A percentile compares a stretch with the other conserved stretches of the same genome.
Evolutionary conservation across 805 yeast species (phyloP).

Genomic region (Nakazawaea peltata): DNA sequence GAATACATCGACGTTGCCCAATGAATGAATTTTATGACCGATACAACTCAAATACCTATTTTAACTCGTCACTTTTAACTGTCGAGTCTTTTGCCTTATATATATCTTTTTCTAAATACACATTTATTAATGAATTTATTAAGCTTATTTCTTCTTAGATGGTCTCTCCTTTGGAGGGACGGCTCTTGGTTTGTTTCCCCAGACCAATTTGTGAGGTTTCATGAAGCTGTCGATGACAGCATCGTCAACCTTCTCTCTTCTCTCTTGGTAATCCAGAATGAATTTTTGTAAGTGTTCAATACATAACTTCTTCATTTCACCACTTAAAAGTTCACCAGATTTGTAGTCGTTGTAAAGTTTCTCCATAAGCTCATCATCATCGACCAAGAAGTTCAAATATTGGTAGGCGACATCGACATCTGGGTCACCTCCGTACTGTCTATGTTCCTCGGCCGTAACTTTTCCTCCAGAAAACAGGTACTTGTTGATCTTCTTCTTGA

Average conservation of each 20-base stretch:
- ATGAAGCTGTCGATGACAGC: constrained; percentile 58
- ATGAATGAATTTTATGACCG: no score
- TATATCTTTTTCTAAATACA: no score
- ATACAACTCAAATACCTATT: constrained; percentile 1
- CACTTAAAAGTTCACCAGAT: constrained; percentile 77
- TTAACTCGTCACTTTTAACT: constrained; percentile 31
- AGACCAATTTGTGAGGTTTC: constrained; percentile 75
- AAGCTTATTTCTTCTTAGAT: constrained; percentile 23
- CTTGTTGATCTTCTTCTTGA: constrained; percentile 90
- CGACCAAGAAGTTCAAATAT: constrained; percentile 80
- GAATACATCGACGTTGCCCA: constrained; percentile 35
- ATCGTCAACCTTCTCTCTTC: constrained; percentile 60
- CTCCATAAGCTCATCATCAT: constrained; percentile 76
- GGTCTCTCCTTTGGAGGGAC: constrained; percentile 59
- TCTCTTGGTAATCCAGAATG: constrained; percentile 75
- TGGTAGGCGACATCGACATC: constrained; percentile 95
- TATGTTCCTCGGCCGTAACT: constrained; percentile 82
- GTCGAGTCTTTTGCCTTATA: no score
- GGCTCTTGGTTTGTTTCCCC: constrained; percentile 66
- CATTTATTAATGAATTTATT: not conserved
- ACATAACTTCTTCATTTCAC: constrained; percentile 88
- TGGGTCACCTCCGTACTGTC: constrained; percentile 85
- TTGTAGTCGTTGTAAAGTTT: constrained; percentile 57
- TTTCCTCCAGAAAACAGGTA: constrained; percentile 96
- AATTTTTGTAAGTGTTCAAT: constrained; percentile 73